These are phyloP conservation scores for Coix lacrymajobi DNA, from an alignment of 176 grass and related monocot genomes.

Conservation along the genomic window DNA sequence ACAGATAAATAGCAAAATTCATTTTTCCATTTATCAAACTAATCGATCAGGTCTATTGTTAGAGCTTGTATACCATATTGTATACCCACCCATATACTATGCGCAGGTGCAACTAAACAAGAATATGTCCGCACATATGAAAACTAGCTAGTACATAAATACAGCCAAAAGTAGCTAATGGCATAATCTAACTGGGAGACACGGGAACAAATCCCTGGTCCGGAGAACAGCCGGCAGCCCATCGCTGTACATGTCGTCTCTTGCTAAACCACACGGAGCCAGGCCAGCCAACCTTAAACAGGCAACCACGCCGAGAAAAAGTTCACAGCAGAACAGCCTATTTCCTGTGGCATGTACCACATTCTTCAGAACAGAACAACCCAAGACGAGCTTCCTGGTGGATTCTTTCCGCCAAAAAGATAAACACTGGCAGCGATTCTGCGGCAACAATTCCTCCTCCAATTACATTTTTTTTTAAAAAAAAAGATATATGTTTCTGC, in stretches of 20 bases:
- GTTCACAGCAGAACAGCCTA: constrained; percentile 9
- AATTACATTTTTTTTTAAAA: background rate
- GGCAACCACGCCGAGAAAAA: constrained; percentile 23
- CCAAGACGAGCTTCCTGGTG: background rate
- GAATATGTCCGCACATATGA: background rate
- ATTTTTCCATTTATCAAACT: background rate
- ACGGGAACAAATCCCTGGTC: constrained; percentile 35
- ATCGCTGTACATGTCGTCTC: constrained; percentile 18
- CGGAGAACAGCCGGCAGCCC: constrained; percentile 29
- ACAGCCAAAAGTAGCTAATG: background rate
- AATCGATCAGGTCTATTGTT: background rate
- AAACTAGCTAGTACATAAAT: background rate
- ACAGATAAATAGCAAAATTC: too few species aligned
- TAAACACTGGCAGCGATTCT: constrained; percentile 30
- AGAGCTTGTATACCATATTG: background rate
- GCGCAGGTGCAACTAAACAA: background rate
- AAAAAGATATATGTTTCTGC: background rate
- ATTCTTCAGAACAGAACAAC: constrained; percentile 15
- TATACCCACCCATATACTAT: too few species aligned
- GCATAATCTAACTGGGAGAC: constrained; percentile 5
- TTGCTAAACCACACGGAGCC: constrained; percentile 12
- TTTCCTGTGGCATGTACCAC: constrained; percentile 23
- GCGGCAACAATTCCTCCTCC: constrained; percentile 20
- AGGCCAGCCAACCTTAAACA: constrained; percentile 14
- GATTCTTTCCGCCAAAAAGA: constrained; percentile 18